Conservation (phyloP, 306 rosid species). For the Astragalus membranaceus region DNA sequence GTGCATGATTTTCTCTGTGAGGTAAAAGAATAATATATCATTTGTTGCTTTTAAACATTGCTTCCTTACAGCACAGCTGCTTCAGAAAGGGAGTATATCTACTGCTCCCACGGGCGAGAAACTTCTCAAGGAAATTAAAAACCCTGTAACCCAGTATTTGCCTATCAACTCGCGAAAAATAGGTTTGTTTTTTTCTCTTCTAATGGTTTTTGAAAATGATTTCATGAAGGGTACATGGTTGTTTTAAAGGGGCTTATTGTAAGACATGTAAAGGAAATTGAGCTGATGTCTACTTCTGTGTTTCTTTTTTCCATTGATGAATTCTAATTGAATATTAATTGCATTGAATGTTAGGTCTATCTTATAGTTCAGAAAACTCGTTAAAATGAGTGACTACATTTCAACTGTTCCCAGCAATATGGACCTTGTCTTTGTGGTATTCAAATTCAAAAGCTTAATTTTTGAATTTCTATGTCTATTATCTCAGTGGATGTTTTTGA, state of each 20-base stretch:
- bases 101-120: constrained; percentile 66
- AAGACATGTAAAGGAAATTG: not conserved
- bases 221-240: not conserved
- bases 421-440: constrained; percentile 80
- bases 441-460: constrained; percentile 3
- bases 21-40: not conserved
- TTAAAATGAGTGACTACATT: constrained; percentile 39
- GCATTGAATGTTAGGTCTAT: constrained; percentile 34
- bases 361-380: constrained; percentile 63
- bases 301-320: not conserved
- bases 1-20: not conserved
- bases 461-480: not conserved
- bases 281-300: not conserved
- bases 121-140: constrained; percentile 67
- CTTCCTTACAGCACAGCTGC: constrained; percentile 62
- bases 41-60: constrained; percentile 6
- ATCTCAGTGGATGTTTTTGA: not conserved
- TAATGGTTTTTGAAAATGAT: not conserved
- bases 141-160: constrained; percentile 77
- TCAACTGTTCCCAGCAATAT: constrained; percentile 15
- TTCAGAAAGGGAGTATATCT: constrained; percentile 73
- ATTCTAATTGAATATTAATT: not conserved
- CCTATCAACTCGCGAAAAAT: constrained; percentile 62
- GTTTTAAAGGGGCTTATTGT: not conserved
- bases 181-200: constrained; percentile 37